Base-by-base conservation (phyloP, 2,329 filamentous ascomycete species). In the Gaeumannomyces sp. region DNA sequence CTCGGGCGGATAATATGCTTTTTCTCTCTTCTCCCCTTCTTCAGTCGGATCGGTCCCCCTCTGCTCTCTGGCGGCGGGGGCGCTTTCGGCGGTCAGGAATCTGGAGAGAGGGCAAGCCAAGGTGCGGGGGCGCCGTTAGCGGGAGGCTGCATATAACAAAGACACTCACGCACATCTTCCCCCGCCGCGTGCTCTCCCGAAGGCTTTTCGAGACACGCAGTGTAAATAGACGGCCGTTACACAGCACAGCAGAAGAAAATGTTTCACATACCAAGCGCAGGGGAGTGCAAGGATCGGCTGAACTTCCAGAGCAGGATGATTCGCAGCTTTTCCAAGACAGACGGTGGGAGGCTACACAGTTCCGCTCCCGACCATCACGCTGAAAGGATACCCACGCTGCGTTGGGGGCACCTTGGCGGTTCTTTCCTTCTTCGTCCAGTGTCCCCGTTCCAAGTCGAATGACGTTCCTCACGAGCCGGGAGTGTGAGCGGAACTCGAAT, bases 1-100 rank as follows among this genome's bases (percentile, higher is more conserved):
- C 77, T 74, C 76, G 77, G 76, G 72, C 72, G 75, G 76, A 73
- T 73, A 78, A 72, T 73, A 79, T 74, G 8, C 59, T 76, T 62
- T 64, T 67, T 65, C 68, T 71, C 63, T 68, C 63, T 62, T 66
- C 63, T 64, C 63, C 59, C 64, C 61, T 63, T 65, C 64, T 70
- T 61, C 61, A 66, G 60, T 67, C 31, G 59, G 65, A 67, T 67
- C 60, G 62, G 38, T 65, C 65, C 60, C 59, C 35, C 64, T 61
- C 59, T 62, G 62, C 59, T 33, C 64, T 61, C 59, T 60, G 38
- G 56, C 59, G 29, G 59, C 59, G 60, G 63, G 33, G 29, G 33
- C 57, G 57, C 33, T 29, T 33, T 50, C 35, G n/a, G 56, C 28
- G 33, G 19, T 60, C 31, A 59, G 31, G 38, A 50, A 50, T 22